Base-by-base conservation (phyloP, 2,329 filamentous ascomycete genomes). In the Nemania sp. region DNA sequence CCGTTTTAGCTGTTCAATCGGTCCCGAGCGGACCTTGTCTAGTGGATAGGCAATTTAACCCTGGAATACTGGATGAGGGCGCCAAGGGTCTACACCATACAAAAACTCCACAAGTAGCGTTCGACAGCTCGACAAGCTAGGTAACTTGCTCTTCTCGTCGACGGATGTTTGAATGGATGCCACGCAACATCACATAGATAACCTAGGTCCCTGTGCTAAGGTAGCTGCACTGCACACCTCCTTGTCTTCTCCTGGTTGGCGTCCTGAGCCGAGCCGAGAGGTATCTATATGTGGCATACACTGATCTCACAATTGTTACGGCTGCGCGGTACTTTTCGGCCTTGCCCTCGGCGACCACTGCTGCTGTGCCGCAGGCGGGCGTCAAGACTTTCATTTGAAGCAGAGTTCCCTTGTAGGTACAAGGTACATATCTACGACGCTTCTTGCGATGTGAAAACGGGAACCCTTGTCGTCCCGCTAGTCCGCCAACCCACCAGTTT, bases 261-360 rank as follows among this genome's bases (percentile, higher is more conserved):
- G 35, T 50, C 42, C 32, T 53, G 32, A 52, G 51, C 18, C 20
- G 37, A 45, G 34, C 12, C 20, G 11, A 29, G 40, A 29, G 32
- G 56, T 32, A 25, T 7, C 25, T 29, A 7, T 29, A 7, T 7
- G 17, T 55, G 60, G 63, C 57, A 35, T 39, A 57, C 56, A 65
- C 62, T 66, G 64, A 70, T 70, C 66, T 60, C 64, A 64, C 66
- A 53, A 35, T 64, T 54, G 47, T 60, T 45, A 39, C 40, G 46
- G 48, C 54, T 64, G 64, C 59, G 64, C 58, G 61, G 64, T 62
- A 62, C 64, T 64, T 60, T 59, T 49, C 53, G 51, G 50, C 46
- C 55, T 55, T 47, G 54, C 15, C 34, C 46, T 60, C 42, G 49
- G 50, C 54, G 51, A 56, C 39, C 51, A 46, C 20, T 54, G 43